These are phyloP conservation scores for Umbelopsis vinacea DNA, from an alignment of 192 early-diverging fungal species.

Conservation along the genomic window DNA sequence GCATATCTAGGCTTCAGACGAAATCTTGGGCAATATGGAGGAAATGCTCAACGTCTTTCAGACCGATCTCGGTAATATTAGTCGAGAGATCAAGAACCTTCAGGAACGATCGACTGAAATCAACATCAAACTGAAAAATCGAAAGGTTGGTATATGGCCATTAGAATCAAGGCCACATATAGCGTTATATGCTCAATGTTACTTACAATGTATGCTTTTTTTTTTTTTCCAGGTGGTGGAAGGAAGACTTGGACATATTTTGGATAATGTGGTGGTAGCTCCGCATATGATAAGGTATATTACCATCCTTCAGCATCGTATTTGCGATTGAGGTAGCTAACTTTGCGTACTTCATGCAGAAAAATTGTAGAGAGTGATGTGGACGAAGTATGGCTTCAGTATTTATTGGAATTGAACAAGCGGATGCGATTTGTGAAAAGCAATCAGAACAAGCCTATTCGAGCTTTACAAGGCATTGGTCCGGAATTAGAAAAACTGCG, in stretches of 20 bases:
- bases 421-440: slow-evolving; percentile 84
- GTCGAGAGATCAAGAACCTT: slow-evolving; percentile 83
- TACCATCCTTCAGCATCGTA: too few relatives aligned
- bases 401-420: slow-evolving; percentile 84
- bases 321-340: background rate
- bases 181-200: background rate
- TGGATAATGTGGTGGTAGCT: slow-evolving; percentile 87
- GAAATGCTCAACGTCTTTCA: slow-evolving; percentile 83
- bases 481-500: slow-evolving; percentile 93
- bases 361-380: slow-evolving; percentile 93
- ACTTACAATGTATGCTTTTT: background rate
- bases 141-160: slow-evolving; percentile 57
- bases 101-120: slow-evolving; percentile 83
- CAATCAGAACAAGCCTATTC: slow-evolving; percentile 76
- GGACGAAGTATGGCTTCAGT: slow-evolving; percentile 86
- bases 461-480: slow-evolving; percentile 82
- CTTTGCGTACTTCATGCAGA: slow-evolving; percentile 38
- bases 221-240: slow-evolving; percentile 59
- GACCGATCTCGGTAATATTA: slow-evolving; percentile 85
- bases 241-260: slow-evolving; percentile 67
- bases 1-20: slow-evolving; percentile 43
- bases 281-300: slow-evolving; percentile 66
- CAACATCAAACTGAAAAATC: slow-evolving; percentile 83
- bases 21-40: slow-evolving; percentile 87
- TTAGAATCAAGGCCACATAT: background rate